These are phyloP conservation scores for Grosmannia huntii DNA, from an alignment of 2,329 filamentous ascomycete genomes.

Conservation along the genomic window DNA sequence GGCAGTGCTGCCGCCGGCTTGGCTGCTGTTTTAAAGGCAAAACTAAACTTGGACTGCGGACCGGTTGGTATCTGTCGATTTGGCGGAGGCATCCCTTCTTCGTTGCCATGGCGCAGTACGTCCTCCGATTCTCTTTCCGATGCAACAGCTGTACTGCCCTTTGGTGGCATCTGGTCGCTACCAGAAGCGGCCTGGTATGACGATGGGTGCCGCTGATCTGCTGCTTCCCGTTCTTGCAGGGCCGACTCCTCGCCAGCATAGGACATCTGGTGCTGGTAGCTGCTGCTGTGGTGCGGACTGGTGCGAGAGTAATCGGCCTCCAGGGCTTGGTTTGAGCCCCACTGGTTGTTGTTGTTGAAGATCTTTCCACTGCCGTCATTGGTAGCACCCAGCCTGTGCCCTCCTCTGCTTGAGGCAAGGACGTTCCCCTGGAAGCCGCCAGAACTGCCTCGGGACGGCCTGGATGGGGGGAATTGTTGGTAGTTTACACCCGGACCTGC, in stretches of 20 bases:
- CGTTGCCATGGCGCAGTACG: neutral
- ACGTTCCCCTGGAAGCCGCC: slow-evolving; percentile 49
- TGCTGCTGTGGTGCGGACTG: slow-evolving; percentile 13
- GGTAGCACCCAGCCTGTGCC: slow-evolving; percentile 18
- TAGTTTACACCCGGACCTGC: slow-evolving; percentile 44
- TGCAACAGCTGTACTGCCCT: neutral
- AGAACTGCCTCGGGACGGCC: slow-evolving; percentile 28
- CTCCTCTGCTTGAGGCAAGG: slow-evolving; percentile 35
- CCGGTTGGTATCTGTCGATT: slow-evolving; percentile 40
- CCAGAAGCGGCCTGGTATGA: neutral
- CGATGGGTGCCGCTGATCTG: neutral
- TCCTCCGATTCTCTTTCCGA: neutral
- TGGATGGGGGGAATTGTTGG: slow-evolving; percentile 32
- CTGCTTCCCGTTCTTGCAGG: slow-evolving; percentile 2
- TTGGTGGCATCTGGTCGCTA: neutral
- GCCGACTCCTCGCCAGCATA: slow-evolving; percentile 3
- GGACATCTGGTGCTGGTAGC: slow-evolving; percentile 12
- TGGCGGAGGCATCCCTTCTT: slow-evolving; percentile 35
- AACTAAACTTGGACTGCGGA: slow-evolving; percentile 69
- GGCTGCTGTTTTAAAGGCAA: slow-evolving; percentile 71
- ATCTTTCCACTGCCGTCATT: slow-evolving; percentile 35
- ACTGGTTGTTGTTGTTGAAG: slow-evolving; percentile 58
- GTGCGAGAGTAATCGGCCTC: slow-evolving; percentile 21
- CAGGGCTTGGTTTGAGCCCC: slow-evolving; percentile 39
- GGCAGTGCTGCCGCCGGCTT: slow-evolving; percentile 44